Evolutionary conservation across 805 yeast species (phyloP), one percentile per base, ranked within the genome.

Genomic region (Clavispora phyllophila): DNA sequence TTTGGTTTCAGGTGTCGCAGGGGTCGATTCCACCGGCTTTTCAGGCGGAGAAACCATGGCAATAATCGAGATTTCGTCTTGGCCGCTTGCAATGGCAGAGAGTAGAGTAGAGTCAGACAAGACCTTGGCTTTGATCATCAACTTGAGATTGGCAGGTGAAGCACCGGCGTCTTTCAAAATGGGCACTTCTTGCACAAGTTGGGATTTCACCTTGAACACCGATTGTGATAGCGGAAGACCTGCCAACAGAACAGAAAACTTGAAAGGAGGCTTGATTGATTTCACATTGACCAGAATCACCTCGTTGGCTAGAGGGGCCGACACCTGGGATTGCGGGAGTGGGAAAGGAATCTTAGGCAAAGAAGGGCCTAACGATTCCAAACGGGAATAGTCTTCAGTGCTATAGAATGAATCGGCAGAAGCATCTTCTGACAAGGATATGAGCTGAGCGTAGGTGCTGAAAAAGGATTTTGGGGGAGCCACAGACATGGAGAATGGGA

Each of bases 211-310:
- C 29, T 65, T 60, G 53, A 64, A 66, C 9, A 71, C 57, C 5
- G 72, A 62, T 14, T 44, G 61, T 29, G 56, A 61, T 18, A 25
- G 51, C 4, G 56, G 47, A 27, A 55, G 65, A 42, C 39, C 53
- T 6, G 29, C 31, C 42, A 70, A 49, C 29, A 47, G 58, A 5
- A 56, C 47, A 29, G 65, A 58, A 60, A 86, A 84, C 56, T 81
- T 85, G 55, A 50, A 62, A 5, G 95, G 95, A 4, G 83, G 77
- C 53, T 81, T 79, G 42, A 87, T 75, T 24, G 90, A 83, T 60
- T 82, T 83, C 39, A 72, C 52, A 18, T 50, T 55, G 42, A 66
- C 51, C 37, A 47, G 15, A 9, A 28, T 22, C 7, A 42, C 26
- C 9, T 40, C 42, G 2, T 27, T 7, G 9, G 32, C 40, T 5